These are phyloP conservation scores for Aurantiochytrium sp. DNA, from an alignment of 108 stramenopile genomes.

Conservation along the genomic window DNA sequence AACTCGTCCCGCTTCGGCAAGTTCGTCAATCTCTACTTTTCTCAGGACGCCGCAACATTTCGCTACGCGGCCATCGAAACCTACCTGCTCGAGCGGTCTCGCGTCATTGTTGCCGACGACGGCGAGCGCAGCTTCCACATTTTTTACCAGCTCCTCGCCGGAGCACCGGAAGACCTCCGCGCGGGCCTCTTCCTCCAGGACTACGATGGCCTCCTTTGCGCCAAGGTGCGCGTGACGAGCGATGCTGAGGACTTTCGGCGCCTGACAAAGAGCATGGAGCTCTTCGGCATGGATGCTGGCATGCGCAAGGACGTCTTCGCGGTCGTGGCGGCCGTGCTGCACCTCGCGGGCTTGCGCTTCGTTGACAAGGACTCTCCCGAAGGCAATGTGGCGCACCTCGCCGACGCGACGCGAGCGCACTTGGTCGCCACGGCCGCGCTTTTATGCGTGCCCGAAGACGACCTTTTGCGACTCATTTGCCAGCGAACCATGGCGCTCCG, in stretches of 20 bases:
- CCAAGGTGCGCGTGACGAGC: not conserved
- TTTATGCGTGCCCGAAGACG: slow-evolving; percentile 71
- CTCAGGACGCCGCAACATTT: not conserved
- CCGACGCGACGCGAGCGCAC: not conserved
- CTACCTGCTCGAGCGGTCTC: slow-evolving; percentile 16
- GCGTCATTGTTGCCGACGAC: not conserved
- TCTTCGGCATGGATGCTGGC: slow-evolving; percentile 47
- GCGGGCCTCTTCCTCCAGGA: slow-evolving; percentile 1
- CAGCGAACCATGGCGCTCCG: slow-evolving; percentile 58
- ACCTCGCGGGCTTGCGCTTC: slow-evolving; percentile 79
- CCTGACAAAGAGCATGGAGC: not conserved
- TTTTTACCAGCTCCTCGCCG: slow-evolving; percentile 67
- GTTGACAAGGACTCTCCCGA: slow-evolving; percentile 40
- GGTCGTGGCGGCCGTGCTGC: slow-evolving; percentile 78
- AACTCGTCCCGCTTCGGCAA: slow-evolving; percentile 62
- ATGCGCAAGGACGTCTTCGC: slow-evolving; percentile 64
- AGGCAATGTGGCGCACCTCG: not conserved
- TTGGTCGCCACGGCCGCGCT: slow-evolving; percentile 67
- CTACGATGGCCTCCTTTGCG: slow-evolving; percentile 30
- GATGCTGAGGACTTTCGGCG: slow-evolving; percentile 19
- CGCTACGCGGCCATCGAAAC: not conserved
- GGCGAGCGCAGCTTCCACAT: slow-evolving; percentile 77
- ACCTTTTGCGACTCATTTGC: slow-evolving; percentile 71
- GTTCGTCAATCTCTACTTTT: slow-evolving; percentile 58
- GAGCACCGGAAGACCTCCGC: slow-evolving; percentile 38